These are phyloP conservation scores for Sarocladiaceae sp. DNA, from an alignment of 2,329 filamentous ascomycete genomes.

Conservation along the genomic window DNA sequence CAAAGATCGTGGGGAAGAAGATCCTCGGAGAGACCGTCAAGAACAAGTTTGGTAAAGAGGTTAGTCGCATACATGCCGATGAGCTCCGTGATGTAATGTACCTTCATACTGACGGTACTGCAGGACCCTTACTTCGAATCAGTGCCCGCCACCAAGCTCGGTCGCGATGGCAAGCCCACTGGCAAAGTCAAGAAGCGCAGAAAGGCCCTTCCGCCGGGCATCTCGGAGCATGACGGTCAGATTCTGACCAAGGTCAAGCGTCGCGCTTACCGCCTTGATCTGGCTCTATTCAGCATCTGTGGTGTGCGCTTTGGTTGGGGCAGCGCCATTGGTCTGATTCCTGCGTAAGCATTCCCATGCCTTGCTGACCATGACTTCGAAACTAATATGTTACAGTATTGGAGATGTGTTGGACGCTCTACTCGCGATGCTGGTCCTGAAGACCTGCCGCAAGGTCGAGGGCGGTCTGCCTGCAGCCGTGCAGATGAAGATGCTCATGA, in stretches of 20 bases:
- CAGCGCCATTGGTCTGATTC: conserved; percentile 78
- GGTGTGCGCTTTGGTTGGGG: conserved; percentile 88
- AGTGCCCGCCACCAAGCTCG: conserved; percentile 67
- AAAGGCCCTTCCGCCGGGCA: conserved; percentile 77
- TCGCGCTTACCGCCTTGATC: conserved; percentile 80
- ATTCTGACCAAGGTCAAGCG: conserved; percentile 83
- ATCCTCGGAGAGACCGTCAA: conserved; percentile 51
- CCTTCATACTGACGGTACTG: conserved; percentile 9
- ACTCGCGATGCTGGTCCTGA: conserved; percentile 71
- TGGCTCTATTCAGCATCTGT: conserved; percentile 74
- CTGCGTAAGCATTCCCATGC: conserved; percentile 56
- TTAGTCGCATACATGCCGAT: conserved; percentile 36
- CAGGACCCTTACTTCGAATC: conserved; percentile 90
- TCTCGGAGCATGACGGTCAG: conserved; percentile 76
- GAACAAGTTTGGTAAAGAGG: conserved; percentile 56
- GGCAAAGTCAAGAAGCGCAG: conserved; percentile 78
- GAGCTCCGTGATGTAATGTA: conserved; percentile 34
- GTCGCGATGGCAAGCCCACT: conserved; percentile 49
- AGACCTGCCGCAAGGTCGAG: conserved; percentile 68
- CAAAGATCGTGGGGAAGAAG: conserved; percentile 52
- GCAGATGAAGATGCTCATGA: conserved; percentile 71
- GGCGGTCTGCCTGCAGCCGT: conserved; percentile 65
- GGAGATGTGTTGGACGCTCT: conserved; percentile 73
- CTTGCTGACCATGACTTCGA: not conserved
- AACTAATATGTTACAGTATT: conserved; percentile 43